These are phyloP conservation scores for Hylodesmum podocarpum DNA, from an alignment of 306 rosid species.

Conservation along the genomic window DNA sequence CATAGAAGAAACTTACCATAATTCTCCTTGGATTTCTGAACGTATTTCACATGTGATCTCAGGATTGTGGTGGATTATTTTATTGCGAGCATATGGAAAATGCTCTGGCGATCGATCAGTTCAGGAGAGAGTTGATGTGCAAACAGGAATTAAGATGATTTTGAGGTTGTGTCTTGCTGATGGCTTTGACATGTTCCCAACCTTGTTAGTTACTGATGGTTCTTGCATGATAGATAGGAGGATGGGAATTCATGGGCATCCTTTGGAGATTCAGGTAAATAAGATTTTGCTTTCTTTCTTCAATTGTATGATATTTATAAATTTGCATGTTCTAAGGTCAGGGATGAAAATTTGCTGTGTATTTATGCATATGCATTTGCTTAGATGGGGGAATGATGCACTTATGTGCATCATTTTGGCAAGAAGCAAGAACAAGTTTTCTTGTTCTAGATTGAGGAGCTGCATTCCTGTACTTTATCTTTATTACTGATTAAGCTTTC, in stretches of 20 bases:
- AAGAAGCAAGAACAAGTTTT: not conserved
- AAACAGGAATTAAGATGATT: constrained; percentile 91
- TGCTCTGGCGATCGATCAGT: constrained; percentile 77
- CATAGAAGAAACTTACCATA: constrained; percentile 1
- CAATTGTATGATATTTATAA: not conserved
- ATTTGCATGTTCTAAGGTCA: not conserved
- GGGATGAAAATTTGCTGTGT: not conserved
- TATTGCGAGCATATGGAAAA: constrained; percentile 84
- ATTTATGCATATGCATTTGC: constrained; percentile 13
- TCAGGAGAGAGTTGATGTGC: constrained; percentile 93
- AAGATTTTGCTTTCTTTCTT: constrained; percentile 21
- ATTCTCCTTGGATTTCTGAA: constrained; percentile 17
- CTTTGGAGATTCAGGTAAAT: constrained; percentile 79
- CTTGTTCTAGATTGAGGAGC: not conserved
- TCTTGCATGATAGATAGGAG: constrained; percentile 96
- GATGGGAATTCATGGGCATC: constrained; percentile 96
- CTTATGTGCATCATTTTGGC: not conserved
- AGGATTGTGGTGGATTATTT: constrained; percentile 96
- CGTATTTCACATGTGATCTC: constrained; percentile 23
- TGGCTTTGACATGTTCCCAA: constrained; percentile 95
- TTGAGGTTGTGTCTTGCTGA: constrained; percentile 80
- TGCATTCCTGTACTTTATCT: constrained; percentile 6
- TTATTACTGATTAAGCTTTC: constrained; percentile 11
- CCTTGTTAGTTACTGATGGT: constrained; percentile 80
- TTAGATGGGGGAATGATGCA: not conserved